Percentiles rank a stretch among this genome's conserved stretches.
Evolutionary conservation across 805 yeast genomes (phyloP).

Genomic region (Suhomyces emberorum): DNA sequence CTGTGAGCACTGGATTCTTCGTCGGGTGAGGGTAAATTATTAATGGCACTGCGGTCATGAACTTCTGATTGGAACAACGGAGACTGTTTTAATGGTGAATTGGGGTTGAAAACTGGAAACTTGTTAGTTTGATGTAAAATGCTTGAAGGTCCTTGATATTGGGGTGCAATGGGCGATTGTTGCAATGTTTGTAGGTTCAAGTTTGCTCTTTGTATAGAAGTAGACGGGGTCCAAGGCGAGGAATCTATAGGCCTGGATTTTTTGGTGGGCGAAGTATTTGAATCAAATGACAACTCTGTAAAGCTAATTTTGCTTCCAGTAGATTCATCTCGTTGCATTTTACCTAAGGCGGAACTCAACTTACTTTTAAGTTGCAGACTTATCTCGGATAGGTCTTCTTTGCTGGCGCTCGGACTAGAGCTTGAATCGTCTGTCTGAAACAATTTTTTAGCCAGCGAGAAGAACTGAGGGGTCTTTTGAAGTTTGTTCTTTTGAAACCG

Average conservation of each 20-base stretch:
- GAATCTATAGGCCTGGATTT: not conserved
- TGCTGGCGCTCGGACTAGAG: constrained; percentile 12
- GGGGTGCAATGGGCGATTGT: constrained; percentile 24
- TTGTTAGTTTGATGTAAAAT: not conserved
- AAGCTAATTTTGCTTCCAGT: constrained; percentile 23
- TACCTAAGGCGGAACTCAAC: constrained; percentile 39
- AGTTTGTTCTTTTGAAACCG: constrained; percentile 17
- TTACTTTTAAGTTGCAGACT: constrained; percentile 35
- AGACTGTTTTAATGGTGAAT: constrained; percentile 11
- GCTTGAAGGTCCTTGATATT: not conserved
- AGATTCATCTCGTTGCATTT: constrained; percentile 28
- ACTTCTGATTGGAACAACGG: constrained; percentile 7
- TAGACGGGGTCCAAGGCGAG: constrained; percentile 19
- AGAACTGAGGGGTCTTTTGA: constrained; percentile 39
- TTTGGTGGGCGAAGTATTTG: constrained; percentile 16
- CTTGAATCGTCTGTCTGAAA: constrained; percentile 27
- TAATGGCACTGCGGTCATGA: constrained; percentile 1
- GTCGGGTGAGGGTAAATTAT: constrained; percentile 28
- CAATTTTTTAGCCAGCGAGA: constrained; percentile 37
- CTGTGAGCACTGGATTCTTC: constrained; percentile 45
- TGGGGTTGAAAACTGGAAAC: constrained; percentile 1
- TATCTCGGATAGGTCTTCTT: constrained; percentile 37
- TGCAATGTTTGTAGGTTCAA: constrained; percentile 37
- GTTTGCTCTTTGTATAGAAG: constrained; percentile 27
- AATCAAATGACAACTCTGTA: constrained; percentile 25